A percentile compares a stretch with the other conserved stretches of the same genome.
These are phyloP conservation scores for Ciborinia camelliae DNA, from an alignment of 2,329 filamentous ascomycete genomes.

Conservation along the genomic window DNA sequence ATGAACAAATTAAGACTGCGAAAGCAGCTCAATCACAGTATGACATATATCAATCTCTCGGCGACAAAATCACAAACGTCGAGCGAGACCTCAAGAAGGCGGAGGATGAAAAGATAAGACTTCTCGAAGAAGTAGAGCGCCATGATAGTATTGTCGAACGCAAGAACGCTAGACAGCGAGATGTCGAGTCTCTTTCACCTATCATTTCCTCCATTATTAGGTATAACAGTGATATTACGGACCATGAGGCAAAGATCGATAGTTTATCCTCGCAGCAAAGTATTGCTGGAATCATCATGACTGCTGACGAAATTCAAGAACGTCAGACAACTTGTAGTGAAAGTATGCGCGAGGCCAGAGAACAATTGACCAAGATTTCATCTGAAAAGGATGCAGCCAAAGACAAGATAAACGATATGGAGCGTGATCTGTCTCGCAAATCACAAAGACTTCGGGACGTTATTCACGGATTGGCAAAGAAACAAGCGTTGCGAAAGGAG, in stretches of 20 bases:
- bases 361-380: slow-evolving; percentile 61
- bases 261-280: slow-evolving; percentile 74
- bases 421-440: slow-evolving; percentile 74
- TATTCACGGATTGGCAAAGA: slow-evolving; percentile 76
- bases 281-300: slow-evolving; percentile 60
- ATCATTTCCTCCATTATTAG: slow-evolving; percentile 74
- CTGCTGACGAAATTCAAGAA: slow-evolving; percentile 79
- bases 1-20: slow-evolving; percentile 54
- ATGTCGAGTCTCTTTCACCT: slow-evolving; percentile 72
- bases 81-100: slow-evolving; percentile 60
- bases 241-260: slow-evolving; percentile 69
- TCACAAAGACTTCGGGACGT: slow-evolving; percentile 69
- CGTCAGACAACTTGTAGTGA: slow-evolving; percentile 66
- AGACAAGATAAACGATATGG: slow-evolving; percentile 64
- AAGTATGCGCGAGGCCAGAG: slow-evolving; percentile 62
- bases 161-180: slow-evolving; percentile 62
- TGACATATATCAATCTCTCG: slow-evolving; percentile 69
- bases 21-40: slow-evolving; percentile 63
- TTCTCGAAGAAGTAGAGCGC: slow-evolving; percentile 61
- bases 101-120: slow-evolving; percentile 57
- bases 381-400: slow-evolving; percentile 69
- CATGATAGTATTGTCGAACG: slow-evolving; percentile 64
- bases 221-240: slow-evolving; percentile 66
- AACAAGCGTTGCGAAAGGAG: slow-evolving; percentile 64
- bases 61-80: slow-evolving; percentile 65